Evolutionary conservation across 129 eudicot genomes (phyloP).

Genomic region (Flaveria robusta): DNA sequence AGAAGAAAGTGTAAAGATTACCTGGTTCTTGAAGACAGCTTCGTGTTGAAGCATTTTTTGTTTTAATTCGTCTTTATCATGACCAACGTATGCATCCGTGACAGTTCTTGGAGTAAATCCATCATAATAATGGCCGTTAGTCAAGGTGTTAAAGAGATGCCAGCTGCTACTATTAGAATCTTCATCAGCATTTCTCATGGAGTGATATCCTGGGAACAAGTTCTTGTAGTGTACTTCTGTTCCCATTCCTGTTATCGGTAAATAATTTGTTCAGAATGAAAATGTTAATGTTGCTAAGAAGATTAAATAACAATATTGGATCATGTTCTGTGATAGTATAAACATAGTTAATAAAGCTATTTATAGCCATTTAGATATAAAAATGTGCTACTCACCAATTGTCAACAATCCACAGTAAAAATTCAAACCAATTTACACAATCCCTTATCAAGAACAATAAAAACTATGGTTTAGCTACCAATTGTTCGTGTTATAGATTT

Average conservation of each 20-base stretch:
- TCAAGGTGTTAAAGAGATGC: slow-evolving; percentile 55
- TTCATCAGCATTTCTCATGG: slow-evolving; percentile 83
- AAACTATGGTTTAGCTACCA: neutral
- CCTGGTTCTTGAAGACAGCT: slow-evolving; percentile 81
- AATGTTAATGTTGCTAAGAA: neutral
- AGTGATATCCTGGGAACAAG: slow-evolving; percentile 70
- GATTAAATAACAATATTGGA: neutral
- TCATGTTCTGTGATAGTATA: neutral
- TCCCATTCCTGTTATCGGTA: slow-evolving; percentile 75
- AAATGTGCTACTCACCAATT: neutral
- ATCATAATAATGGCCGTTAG: slow-evolving; percentile 70
- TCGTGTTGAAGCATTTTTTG: slow-evolving; percentile 94
- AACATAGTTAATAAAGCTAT: neutral
- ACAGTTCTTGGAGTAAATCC: slow-evolving; percentile 52
- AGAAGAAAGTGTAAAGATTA: slow-evolving; percentile 21
- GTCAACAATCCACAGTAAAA: neutral
- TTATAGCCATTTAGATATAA: neutral
- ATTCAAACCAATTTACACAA: neutral
- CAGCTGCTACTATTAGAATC: slow-evolving; percentile 81
- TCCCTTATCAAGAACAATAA: neutral
- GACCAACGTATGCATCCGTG: slow-evolving; percentile 51
- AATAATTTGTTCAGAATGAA: neutral
- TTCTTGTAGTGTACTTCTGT: slow-evolving; percentile 69
- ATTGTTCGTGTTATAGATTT: neutral
- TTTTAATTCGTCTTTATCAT: slow-evolving; percentile 71